Base-by-base conservation (phyloP, 2,329 filamentous ascomycete species). In the Fusarium neocosmosporiellum region DNA sequence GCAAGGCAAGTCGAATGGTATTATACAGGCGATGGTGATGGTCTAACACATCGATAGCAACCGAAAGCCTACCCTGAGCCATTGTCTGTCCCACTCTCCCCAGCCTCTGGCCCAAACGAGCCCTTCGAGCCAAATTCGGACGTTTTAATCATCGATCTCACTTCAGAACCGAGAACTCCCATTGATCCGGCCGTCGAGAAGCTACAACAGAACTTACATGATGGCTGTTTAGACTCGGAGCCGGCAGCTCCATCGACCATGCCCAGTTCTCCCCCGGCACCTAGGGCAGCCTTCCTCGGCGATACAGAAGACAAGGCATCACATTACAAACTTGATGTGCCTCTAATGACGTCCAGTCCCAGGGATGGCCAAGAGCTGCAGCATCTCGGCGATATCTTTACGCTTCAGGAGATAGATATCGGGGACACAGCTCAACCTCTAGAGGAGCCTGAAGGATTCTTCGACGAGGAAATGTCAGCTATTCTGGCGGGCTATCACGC, bases 161-260 rank as follows among this genome's bases (percentile, higher is more conserved):
- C 77, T 31, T 81, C 80, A 0, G 80, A 81, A 3, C 79, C 81
- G 14, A 67, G 48, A 16, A 82, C 72, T 24, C 79, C 80, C 3
- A n/a, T 53, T 8, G 55, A 65, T 5, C 5, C 29, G 1, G 24
- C 43, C 1, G 53, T 64, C 48, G 29, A 62, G 11, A 53, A 60
- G 34, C 18, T 77, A 8, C 50, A 75, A 50, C 57, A 63, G 36
- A 58, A 48, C 13, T 14, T 67, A 4, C 34, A 61, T 36, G 27
- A 58, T 29, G 75, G 61, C 0, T 59, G 37, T n/a, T 7, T 79
- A 9, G 75, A 76, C 48, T 78, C 77, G 3, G 74, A 75, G 13
- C 69, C 73, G 8, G 16, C 36, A 20, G 59, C 65, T 4, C 61
- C 69, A 3, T 66, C 70, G 8, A 63, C 46, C 9, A 59, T 67